phyloP scores from a whole-genome alignment of 805 yeast genomes.

The Wickerhamiella nectarea region DNA sequence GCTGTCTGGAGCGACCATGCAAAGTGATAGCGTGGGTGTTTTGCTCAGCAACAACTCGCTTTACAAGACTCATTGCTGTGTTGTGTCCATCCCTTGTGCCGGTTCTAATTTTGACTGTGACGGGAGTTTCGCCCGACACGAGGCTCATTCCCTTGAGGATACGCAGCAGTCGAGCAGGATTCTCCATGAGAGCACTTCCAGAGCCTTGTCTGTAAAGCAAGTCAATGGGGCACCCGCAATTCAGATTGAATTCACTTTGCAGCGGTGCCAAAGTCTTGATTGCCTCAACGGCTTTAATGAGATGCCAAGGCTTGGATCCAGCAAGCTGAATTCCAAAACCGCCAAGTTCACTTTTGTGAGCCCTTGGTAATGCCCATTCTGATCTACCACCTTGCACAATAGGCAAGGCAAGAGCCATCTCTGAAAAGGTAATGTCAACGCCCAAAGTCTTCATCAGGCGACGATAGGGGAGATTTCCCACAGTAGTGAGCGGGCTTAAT shows the following conservation, averaged over 20 bases:
- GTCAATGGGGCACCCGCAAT: slow-evolving; percentile 97
- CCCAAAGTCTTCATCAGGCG: slow-evolving; percentile 82
- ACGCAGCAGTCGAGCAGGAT: slow-evolving; percentile 66
- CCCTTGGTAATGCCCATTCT: slow-evolving; percentile 96
- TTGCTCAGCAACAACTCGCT: slow-evolving; percentile 58
- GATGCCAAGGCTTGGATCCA: slow-evolving; percentile 83
- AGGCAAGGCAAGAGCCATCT: slow-evolving; percentile 86
- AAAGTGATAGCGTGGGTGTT: slow-evolving; percentile 83
- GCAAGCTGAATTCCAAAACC: slow-evolving; percentile 94
- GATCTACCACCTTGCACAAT: slow-evolving; percentile 78
- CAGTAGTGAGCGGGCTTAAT: slow-evolving; percentile 92
- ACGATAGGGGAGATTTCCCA: slow-evolving; percentile 91
- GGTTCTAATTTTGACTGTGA: slow-evolving; percentile 82
- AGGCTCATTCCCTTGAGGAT: slow-evolving; percentile 81
- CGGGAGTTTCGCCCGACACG: slow-evolving; percentile 78
- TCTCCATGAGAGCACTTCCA: slow-evolving; percentile 86
- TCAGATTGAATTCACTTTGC: slow-evolving; percentile 75
- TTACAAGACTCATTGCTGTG: slow-evolving; percentile 67
- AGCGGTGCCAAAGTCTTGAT: slow-evolving; percentile 42
- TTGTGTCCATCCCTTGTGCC: slow-evolving; percentile 79
- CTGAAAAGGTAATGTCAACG: slow-evolving; percentile 86
- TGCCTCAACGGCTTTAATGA: slow-evolving; percentile 81
- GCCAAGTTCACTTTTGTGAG: slow-evolving; percentile 67
- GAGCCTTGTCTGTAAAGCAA: slow-evolving; percentile 87
- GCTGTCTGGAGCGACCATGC: slow-evolving; percentile 95